Conservation (phyloP, 352 stramenopile genomes). For the Thalassiosira mediterranea region DNA sequence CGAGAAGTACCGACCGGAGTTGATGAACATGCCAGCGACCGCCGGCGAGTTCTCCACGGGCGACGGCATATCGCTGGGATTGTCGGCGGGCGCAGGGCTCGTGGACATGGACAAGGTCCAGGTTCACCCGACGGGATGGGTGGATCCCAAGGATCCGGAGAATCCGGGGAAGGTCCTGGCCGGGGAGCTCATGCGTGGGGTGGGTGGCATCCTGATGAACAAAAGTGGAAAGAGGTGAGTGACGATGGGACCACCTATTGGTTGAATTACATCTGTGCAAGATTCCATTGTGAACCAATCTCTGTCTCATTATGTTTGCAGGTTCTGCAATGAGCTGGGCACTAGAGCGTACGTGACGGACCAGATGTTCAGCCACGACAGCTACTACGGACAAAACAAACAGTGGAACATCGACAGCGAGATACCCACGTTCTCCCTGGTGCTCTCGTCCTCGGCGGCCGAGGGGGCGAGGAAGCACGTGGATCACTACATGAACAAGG, state of each 20-base stretch:
- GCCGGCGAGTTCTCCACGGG: constrained; percentile 81
- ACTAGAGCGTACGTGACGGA: constrained; percentile 82
- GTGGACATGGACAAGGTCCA: constrained; percentile 94
- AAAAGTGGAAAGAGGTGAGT: constrained; percentile 86
- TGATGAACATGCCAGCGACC: constrained; percentile 79
- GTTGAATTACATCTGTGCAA: too few relatives aligned
- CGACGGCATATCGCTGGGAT: constrained; percentile 83
- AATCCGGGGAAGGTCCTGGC: constrained; percentile 87
- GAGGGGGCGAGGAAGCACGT: constrained; percentile 80
- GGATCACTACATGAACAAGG: constrained; percentile 84
- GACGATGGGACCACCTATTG: too few relatives aligned
- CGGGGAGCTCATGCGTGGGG: constrained; percentile 89
- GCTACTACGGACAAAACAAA: constrained; percentile 55
- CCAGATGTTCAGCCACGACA: constrained; percentile 76
- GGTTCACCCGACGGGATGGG: constrained; percentile 85
- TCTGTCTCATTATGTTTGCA: constrained; percentile 9
- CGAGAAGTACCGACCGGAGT: constrained; percentile 72
- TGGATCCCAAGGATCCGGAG: constrained; percentile 77
- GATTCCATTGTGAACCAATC: background rate
- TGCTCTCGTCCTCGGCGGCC: constrained; percentile 74
- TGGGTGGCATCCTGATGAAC: constrained; percentile 89
- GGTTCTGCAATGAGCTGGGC: constrained; percentile 83
- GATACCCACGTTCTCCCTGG: constrained; percentile 77
- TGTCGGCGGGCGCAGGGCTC: constrained; percentile 86
- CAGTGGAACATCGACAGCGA: constrained; percentile 50